Conservation (phyloP, 768 basidiomycete genomes). For the Pholiota conissans region DNA sequence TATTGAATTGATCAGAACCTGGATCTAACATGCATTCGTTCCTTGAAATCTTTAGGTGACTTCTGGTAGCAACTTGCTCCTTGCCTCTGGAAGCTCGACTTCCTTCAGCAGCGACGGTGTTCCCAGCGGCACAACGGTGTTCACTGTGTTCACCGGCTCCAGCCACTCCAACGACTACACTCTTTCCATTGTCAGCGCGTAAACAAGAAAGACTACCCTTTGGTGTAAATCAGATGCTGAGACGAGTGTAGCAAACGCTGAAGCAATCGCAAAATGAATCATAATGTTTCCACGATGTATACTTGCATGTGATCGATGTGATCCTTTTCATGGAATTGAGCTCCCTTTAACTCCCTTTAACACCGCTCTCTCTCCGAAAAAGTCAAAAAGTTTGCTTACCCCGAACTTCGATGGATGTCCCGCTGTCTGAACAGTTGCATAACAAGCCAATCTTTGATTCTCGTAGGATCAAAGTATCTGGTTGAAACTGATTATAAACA, state of each 20-base stretch:
- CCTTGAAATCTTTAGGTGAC: constrained; percentile 35
- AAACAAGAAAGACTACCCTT: neutral
- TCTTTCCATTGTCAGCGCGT: constrained; percentile 37
- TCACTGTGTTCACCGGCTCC: constrained; percentile 37
- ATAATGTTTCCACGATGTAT: neutral
- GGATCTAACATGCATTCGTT: neutral
- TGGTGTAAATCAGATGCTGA: too few species aligned
- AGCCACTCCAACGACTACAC: constrained; percentile 35
- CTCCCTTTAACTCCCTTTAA: constrained; percentile 17
- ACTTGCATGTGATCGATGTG: neutral
- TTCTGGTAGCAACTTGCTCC: constrained; percentile 46
- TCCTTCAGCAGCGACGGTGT: constrained; percentile 48
- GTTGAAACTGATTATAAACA: neutral
- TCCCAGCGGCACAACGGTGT: constrained; percentile 51
- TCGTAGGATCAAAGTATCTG: neutral
- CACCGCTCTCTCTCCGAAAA: constrained; percentile 24
- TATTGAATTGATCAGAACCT: neutral
- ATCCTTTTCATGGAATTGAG: neutral
- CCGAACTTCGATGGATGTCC: neutral
- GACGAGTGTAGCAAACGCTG: too few species aligned
- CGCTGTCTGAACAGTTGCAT: neutral
- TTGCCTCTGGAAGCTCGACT: constrained; percentile 51
- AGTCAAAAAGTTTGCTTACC: constrained; percentile 7
- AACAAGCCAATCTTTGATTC: neutral
- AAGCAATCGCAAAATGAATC: neutral